Base-by-base conservation (phyloP, 805 yeast genomes). In the Candida alai region DNA sequence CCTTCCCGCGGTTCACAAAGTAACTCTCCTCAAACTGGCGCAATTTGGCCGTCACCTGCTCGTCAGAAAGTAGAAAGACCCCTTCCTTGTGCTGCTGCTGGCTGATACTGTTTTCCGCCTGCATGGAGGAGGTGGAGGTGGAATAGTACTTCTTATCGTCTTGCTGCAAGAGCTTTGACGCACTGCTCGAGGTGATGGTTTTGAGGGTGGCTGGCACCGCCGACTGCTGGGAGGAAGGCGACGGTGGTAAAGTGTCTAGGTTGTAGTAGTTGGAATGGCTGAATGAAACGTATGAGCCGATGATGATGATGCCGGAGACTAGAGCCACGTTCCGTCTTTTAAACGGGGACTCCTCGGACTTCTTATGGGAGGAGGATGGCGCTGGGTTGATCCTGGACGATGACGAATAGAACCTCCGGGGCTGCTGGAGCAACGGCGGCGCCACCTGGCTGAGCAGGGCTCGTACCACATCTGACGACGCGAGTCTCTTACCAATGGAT, bases 21-120 rank as follows among this genome's bases (percentile, higher is more conserved):
- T 80, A 85, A 42, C 90, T 78, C 56, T 89, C 93, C 53, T 90
- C 96, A 44, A 69, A 67, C 45, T 78, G 78, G 39, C 89, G 74
- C 43, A 89, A 66, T 40, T 75, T 72, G 19, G 68, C 61, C 30
- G 87, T 73, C 7, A 88, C 88, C 48, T 86, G 89, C 19, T 75
- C 81, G 17, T 82, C 88, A 15, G 70, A 68, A 32, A 83, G 61
- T 14, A 81, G 53, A 35, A 69, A 70, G 2, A 82, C 65, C 3
- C 76, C 80, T 43, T 75, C 74, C 40, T 78, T 75, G 45, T 70
- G 61, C 44, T 65, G 73, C 32, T 62, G 68, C 24, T 62, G 58
- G 4, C 71, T 60, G 14, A 67, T 52, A 11, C 74, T 66, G 18
- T 59, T 62, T 14, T 18, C 19, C 20, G 60, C 54, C 34, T 56